These are phyloP conservation scores for Lepidopterella palustris DNA, from an alignment of 495 filamentous ascomycete genomes.

Conservation along the genomic window DNA sequence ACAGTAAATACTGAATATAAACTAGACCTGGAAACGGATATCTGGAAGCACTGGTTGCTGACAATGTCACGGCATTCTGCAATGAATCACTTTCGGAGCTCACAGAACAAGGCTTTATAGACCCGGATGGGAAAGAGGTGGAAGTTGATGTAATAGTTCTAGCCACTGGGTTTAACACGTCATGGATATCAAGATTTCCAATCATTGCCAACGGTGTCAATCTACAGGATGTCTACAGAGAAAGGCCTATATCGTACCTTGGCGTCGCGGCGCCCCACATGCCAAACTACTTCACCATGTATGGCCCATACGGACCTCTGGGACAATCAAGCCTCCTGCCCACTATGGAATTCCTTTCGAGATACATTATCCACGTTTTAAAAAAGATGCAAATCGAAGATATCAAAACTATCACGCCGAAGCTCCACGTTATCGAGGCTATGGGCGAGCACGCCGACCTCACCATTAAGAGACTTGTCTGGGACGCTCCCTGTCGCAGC, in stretches of 20 bases:
- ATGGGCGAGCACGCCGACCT: constrained; percentile 10
- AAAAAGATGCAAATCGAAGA: constrained; percentile 12
- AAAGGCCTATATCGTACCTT: not conserved
- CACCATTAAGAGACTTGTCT: constrained; percentile 13
- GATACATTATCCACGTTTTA: constrained; percentile 14
- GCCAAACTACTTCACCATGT: not conserved
- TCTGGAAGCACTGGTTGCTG: not conserved
- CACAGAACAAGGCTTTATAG: not conserved
- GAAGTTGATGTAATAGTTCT: not conserved
- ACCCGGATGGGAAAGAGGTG: not conserved
- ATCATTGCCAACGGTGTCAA: not conserved
- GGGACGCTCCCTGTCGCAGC: constrained; percentile 7
- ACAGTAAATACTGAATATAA: not conserved
- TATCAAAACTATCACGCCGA: constrained; percentile 14
- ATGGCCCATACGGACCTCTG: constrained; percentile 10
- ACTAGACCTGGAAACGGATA: not conserved
- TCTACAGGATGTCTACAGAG: not conserved
- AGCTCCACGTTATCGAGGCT: constrained; percentile 5
- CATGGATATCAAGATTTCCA: not conserved
- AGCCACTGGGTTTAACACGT: not conserved
- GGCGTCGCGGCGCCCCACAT: not conserved
- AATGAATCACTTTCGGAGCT: not conserved
- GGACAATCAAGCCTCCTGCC: constrained; percentile 7
- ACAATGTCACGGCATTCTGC: not conserved
- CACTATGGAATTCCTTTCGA: constrained; percentile 11